These are phyloP conservation scores for Lecanicillium sp. DNA, from an alignment of 2,329 filamentous ascomycete species.

Conservation along the genomic window DNA sequence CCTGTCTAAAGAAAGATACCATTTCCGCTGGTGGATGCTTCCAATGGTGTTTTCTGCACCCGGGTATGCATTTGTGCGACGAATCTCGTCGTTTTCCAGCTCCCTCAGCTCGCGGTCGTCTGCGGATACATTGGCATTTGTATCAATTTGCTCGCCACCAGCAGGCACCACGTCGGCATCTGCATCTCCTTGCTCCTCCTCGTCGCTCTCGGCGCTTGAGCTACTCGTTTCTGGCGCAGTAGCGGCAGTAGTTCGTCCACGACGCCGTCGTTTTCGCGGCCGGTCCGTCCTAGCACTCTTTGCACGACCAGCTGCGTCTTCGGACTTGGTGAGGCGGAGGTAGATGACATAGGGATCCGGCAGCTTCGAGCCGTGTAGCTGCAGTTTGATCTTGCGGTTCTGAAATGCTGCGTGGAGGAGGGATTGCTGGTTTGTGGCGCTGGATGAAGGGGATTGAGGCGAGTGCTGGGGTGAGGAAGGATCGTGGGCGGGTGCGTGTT, in stretches of 20 bases:
- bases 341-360: slow-evolving; percentile 45
- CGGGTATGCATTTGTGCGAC: slow-evolving; percentile 55
- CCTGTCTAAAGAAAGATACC: slow-evolving; percentile 58
- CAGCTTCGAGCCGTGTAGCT: slow-evolving; percentile 44
- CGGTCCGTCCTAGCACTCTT: slow-evolving; percentile 11
- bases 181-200: slow-evolving; percentile 6
- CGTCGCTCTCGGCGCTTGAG: slow-evolving; percentile 11
- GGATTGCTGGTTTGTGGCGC: slow-evolving; percentile 27
- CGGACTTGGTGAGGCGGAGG: slow-evolving; percentile 41
- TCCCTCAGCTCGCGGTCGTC: slow-evolving; percentile 34
- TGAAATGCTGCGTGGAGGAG: slow-evolving; percentile 45
- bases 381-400: slow-evolving; percentile 47
- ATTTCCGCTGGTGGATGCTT: slow-evolving; percentile 58
- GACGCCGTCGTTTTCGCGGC: slow-evolving; percentile 3
- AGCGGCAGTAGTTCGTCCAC: not conserved
- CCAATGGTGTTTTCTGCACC: slow-evolving; percentile 58
- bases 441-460: slow-evolving; percentile 10
- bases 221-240: slow-evolving; percentile 16
- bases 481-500: slow-evolving; percentile 21
- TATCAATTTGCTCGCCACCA: not conserved
- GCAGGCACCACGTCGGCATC: slow-evolving; percentile 14
- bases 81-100: slow-evolving; percentile 44
- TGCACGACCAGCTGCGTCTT: slow-evolving; percentile 27
- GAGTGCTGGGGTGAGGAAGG: slow-evolving; percentile 22
- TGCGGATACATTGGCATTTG: slow-evolving; percentile 17